phyloP scores from a whole-genome alignment of 345 rosid species.

The Aurinia saxatilis region DNA sequence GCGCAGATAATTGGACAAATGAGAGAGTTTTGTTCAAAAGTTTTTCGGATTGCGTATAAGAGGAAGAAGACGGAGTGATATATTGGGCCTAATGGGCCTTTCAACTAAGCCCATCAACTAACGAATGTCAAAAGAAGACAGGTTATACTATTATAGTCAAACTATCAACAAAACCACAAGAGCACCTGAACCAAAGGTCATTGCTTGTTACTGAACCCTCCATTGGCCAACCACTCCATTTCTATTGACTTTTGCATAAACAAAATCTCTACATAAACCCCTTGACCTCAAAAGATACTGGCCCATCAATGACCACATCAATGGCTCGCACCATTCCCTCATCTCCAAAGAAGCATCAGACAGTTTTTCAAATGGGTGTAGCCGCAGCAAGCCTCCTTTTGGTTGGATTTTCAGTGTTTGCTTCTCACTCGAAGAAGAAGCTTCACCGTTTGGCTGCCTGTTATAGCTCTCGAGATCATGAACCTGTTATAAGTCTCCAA shows the following conservation, averaged over 20 bases:
- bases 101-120: background rate
- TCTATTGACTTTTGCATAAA: background rate
- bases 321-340: constrained; percentile 39
- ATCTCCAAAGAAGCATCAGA: constrained; percentile 2
- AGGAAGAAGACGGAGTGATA: background rate
- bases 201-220: constrained; percentile 10
- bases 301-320: background rate
- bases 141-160: constrained; percentile 1
- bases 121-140: background rate
- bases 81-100: background rate
- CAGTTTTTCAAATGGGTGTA: constrained; percentile 36
- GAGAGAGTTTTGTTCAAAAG: background rate
- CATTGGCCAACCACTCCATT: constrained; percentile 36
- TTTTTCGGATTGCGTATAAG: background rate
- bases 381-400: constrained; percentile 35
- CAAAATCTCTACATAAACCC: constrained; percentile 1
- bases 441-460: constrained; percentile 47
- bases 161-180: constrained; percentile 40
- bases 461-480: constrained; percentile 42
- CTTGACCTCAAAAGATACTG: background rate
- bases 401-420: constrained; percentile 44
- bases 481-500: constrained; percentile 55
- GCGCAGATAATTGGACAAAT: background rate
- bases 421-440: constrained; percentile 50
- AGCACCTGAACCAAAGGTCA: constrained; percentile 2